phyloP scores from a whole-genome alignment of 495 filamentous ascomycete species.

The Alectoria sarmentosa region DNA sequence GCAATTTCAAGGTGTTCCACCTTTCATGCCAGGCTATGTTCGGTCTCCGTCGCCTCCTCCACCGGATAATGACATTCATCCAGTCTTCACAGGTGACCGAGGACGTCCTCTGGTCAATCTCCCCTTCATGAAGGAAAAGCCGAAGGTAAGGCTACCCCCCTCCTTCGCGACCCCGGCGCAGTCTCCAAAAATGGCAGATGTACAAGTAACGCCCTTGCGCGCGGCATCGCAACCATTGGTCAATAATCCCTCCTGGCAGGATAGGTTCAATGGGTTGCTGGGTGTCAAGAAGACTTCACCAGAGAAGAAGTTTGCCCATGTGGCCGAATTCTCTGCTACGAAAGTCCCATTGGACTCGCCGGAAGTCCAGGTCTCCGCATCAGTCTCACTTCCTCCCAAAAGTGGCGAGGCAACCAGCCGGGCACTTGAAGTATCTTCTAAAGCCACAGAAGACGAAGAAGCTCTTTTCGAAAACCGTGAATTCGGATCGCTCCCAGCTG shows the following conservation, averaged over 20 bases:
- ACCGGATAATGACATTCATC: conserved; percentile 56
- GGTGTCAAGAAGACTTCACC: conserved; percentile 49
- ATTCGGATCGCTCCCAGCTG: conserved; percentile 65
- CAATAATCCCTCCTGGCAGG: conserved; percentile 57
- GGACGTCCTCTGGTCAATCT: conserved; percentile 61
- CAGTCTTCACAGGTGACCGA: conserved; percentile 60
- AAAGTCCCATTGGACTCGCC: conserved; percentile 50
- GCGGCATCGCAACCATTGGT: conserved; percentile 29
- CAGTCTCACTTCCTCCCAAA: conserved; percentile 50
- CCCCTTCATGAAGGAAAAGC: conserved; percentile 49
- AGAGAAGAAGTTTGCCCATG: conserved; percentile 47
- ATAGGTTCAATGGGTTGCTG: conserved; percentile 65
- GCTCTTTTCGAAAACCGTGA: conserved; percentile 80
- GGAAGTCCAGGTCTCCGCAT: conserved; percentile 44
- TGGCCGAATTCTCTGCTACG: conserved; percentile 48
- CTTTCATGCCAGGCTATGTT: conserved; percentile 23
- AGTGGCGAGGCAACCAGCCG: conserved; percentile 22
- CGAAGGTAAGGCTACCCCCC: conserved; percentile 67
- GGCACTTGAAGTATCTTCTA: conserved; percentile 43
- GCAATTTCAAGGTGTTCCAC: conserved; percentile 17
- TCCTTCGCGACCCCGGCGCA: conserved; percentile 26
- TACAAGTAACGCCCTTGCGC: conserved; percentile 20
- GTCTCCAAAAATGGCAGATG: conserved; percentile 19
- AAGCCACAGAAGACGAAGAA: conserved; percentile 66
- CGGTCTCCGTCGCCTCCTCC: conserved; percentile 60